These are phyloP conservation scores for Hygrophila difformis DNA, from an alignment of 257 asterid genomes.

Conservation along the genomic window DNA sequence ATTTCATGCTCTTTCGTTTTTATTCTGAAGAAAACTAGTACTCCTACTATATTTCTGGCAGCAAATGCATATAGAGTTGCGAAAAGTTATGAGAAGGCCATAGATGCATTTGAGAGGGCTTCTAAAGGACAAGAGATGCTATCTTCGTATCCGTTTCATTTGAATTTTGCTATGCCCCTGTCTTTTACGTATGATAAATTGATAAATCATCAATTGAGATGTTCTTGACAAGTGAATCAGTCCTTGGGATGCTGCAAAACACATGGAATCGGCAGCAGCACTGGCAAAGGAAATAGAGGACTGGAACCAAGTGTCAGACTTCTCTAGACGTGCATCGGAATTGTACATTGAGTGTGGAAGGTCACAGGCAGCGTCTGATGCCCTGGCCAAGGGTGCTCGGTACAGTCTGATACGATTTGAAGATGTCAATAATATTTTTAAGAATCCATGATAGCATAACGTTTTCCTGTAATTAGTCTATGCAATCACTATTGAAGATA, in stretches of 20 bases:
- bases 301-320: constrained; percentile 88
- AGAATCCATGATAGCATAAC: constrained; percentile 4
- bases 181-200: no score
- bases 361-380: constrained; percentile 93
- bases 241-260: constrained; percentile 99
- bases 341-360: constrained; percentile 86
- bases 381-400: constrained; percentile 99
- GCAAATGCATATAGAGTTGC: constrained; percentile 68
- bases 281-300: constrained; percentile 69
- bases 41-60: no score
- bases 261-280: constrained; percentile 92
- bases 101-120: constrained; percentile 89
- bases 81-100: constrained; percentile 68
- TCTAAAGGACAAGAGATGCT: constrained; percentile 96
- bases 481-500: neutral
- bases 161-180: neutral
- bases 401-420: constrained; percentile 21
- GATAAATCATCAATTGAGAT: neutral
- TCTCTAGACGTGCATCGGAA: constrained; percentile 80
- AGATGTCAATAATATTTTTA: neutral
- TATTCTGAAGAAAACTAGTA: no score
- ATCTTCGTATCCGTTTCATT: constrained; percentile 60
- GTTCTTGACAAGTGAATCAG: constrained; percentile 46
- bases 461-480: neutral
- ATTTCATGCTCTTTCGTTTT: constrained; percentile 7